phyloP scores from a whole-genome alignment of 2,329 filamentous ascomycete species.

The Microsporum canis region DNA sequence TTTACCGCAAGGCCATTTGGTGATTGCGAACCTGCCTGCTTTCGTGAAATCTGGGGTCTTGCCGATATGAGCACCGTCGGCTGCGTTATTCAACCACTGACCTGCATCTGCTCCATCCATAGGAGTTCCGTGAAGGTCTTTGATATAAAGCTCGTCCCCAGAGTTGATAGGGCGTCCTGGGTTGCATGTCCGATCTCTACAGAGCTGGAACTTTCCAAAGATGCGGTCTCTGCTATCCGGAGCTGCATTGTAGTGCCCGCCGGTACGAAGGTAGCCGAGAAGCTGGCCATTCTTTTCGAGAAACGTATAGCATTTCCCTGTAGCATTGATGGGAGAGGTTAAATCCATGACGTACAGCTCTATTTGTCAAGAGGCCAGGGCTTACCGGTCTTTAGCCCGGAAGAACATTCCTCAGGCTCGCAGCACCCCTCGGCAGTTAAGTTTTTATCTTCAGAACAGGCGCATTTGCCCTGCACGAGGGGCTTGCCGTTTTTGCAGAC shows the following conservation, averaged over 20 bases:
- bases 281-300: neutral
- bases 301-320: slow-evolving; percentile 4
- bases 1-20: slow-evolving; percentile 6
- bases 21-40: slow-evolving; percentile 2
- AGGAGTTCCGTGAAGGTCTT: slow-evolving; percentile 4
- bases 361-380: neutral
- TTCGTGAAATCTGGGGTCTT: neutral
- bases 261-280: neutral
- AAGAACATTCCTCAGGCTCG: slow-evolving; percentile 3
- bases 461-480: neutral
- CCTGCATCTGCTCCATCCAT: slow-evolving; percentile 4
- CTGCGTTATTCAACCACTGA: slow-evolving; percentile 1
- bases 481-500: neutral
- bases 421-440: neutral
- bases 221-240: slow-evolving; percentile 3
- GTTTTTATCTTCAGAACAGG: neutral
- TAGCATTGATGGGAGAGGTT: neutral
- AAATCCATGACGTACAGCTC: neutral
- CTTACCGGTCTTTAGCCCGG: slow-evolving; percentile 3
- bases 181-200: slow-evolving; percentile 1
- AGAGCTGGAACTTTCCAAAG: slow-evolving; percentile 2
- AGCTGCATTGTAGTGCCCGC: neutral
- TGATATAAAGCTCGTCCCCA: slow-evolving; percentile 5
- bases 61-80: neutral
- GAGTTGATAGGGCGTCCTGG: neutral